These are phyloP conservation scores for Silene uniflora DNA, from an alignment of 148 eudicot species.

Conservation along the genomic window DNA sequence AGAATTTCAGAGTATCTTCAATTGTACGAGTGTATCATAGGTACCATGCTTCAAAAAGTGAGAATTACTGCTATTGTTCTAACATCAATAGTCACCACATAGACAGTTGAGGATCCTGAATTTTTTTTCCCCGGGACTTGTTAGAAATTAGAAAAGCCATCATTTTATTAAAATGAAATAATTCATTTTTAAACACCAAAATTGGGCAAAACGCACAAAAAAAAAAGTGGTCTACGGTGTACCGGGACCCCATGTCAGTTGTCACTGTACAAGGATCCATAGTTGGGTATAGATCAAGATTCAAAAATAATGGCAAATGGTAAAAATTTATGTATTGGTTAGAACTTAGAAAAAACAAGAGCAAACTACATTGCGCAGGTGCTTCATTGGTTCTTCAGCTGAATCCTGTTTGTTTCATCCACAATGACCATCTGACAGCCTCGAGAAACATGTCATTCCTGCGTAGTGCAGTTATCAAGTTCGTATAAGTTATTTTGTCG, in stretches of 20 bases:
- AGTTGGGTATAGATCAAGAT: not conserved
- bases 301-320: not conserved
- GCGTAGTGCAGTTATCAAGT: slow-evolving; percentile 56
- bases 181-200: too few relatives aligned
- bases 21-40: not conserved
- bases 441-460: slow-evolving; percentile 82
- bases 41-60: not conserved
- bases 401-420: slow-evolving; percentile 91
- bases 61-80: not conserved
- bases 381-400: slow-evolving; percentile 32
- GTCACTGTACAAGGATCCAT: too few relatives aligned
- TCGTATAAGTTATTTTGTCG: slow-evolving; percentile 60
- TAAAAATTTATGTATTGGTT: not conserved
- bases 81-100: not conserved
- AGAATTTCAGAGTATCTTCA: not conserved
- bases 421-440: slow-evolving; percentile 97
- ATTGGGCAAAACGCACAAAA: too few relatives aligned
- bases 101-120: too few relatives aligned
- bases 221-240: too few relatives aligned
- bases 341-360: slow-evolving; percentile 1
- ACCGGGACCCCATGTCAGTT: too few relatives aligned
- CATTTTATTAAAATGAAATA: too few relatives aligned
- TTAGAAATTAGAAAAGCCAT: too few relatives aligned
- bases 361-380: slow-evolving; percentile 9
- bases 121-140: too few relatives aligned